Evolutionary conservation across 352 stramenopile genomes (phyloP), one percentile per base, ranked within the genome.

Genomic region (Aphanomyces cochlioides): DNA sequence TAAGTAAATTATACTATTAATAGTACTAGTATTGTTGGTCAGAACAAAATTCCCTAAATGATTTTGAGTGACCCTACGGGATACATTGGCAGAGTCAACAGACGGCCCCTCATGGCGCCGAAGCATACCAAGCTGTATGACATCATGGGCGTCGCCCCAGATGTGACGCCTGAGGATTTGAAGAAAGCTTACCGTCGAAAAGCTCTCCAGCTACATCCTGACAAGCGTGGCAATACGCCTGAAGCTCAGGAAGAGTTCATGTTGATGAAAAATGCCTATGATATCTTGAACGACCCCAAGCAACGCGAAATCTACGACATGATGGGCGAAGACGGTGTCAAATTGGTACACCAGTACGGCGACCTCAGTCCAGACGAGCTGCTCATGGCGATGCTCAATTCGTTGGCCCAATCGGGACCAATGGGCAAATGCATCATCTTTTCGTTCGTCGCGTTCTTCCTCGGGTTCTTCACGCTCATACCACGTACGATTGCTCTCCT

Each of bases 171-270:
- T 39, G 87, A 93, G 74, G 71, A 89, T 72, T 93, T 98, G 64
- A 97, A 97, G 76, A 97, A 97, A 74, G 91, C 92, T 13, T 98
- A 98, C 73, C 78, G 86, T 47, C 86, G 85, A 69, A 90, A 92
- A 75, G 93, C 93, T 61, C 78, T 98, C 45, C 93, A 97, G 75
- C 89, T 96, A 47, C 93, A 98, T 66, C 93, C 93, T 3, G 87
- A 94, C 69, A 92, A 92, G 78, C 91, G 84, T 41, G 84, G 84
- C 64, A 92, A 92, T 74, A 89, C 84, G 57, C 81, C 81, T 6
- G 84, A 92, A 74, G 78, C 78, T n/a, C 84, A 92, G 72, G 84
- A 92, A n/a, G 84, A 90, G 67, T 98, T 98, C 75, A 95, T 88
- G 41, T 78, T 81, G 43, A 92, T 98, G 74, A 96, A 96, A 69